Conservation (phyloP, 1,139 yeast species). For the Geotrichum reessii region DNA sequence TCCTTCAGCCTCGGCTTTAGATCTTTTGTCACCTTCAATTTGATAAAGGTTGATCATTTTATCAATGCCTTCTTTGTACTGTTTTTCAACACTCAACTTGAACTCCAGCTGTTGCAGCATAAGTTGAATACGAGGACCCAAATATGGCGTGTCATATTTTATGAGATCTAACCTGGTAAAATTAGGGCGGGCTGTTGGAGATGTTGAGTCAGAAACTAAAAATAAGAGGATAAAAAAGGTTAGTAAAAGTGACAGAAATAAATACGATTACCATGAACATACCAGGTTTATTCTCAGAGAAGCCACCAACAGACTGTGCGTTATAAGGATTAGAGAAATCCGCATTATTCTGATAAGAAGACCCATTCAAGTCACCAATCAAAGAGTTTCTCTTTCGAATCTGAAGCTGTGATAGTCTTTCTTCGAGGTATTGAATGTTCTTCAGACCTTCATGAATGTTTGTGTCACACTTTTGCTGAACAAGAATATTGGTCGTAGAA, state of each 20-base stretch:
- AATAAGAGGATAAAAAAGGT: constrained; percentile 4
- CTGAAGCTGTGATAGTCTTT: constrained; percentile 62
- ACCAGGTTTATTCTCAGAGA: background rate
- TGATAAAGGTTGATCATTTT: constrained; percentile 80
- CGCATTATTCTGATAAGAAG: background rate
- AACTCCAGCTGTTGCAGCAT: constrained; percentile 93
- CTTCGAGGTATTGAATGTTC: constrained; percentile 81
- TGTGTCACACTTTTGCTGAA: constrained; percentile 85
- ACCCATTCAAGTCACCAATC: background rate
- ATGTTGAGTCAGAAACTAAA: background rate
- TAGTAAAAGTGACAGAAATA: background rate
- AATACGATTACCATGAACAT: background rate
- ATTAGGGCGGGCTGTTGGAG: constrained; percentile 25
- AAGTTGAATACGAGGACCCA: constrained; percentile 89
- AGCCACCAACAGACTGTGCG: background rate
- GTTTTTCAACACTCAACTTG: constrained; percentile 87
- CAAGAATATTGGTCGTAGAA: constrained; percentile 70
- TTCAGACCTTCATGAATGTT: constrained; percentile 87
- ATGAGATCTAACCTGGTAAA: constrained; percentile 57
- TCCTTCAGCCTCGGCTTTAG: constrained; percentile 83
- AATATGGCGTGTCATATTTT: constrained; percentile 87
- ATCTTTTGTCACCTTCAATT: constrained; percentile 83
- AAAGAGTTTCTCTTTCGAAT: constrained; percentile 28
- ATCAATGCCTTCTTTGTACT: constrained; percentile 86
- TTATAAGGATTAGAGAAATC: background rate